Conservation (phyloP, 768 basidiomycete genomes). For the Termitomyces sp. region DNA sequence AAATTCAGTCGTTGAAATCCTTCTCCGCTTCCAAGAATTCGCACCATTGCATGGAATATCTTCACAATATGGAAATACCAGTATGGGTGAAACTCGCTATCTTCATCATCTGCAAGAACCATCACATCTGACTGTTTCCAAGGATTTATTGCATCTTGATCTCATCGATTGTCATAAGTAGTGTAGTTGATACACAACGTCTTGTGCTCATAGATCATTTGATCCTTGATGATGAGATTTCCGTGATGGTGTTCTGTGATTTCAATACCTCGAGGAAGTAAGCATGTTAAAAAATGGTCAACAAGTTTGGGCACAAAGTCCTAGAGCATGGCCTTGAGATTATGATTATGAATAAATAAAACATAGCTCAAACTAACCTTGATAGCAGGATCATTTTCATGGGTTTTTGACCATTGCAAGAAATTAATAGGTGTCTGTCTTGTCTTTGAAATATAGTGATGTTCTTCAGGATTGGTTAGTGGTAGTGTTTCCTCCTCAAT, state of each 20-base stretch:
- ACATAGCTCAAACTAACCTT: conserved; percentile 17
- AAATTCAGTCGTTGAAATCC: conserved; percentile 19
- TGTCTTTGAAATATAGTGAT: neutral
- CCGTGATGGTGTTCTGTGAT: conserved; percentile 14
- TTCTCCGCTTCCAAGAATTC: neutral
- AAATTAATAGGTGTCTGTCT: neutral
- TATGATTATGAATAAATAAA: neutral
- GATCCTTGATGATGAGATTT: conserved; percentile 16
- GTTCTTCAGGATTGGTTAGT: neutral
- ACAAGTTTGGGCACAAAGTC: conserved; percentile 24
- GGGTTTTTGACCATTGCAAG: neutral
- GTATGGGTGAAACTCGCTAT: conserved; percentile 21
- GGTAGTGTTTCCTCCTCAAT: neutral
- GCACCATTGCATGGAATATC: conserved; percentile 27
- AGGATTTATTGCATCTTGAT: conserved; percentile 35
- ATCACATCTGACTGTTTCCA: conserved; percentile 30
- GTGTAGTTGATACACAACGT: conserved; percentile 33
- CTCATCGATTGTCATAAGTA: conserved; percentile 35
- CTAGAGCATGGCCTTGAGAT: conserved; percentile 10
- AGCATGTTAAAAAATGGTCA: conserved; percentile 19
- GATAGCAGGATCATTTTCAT: conserved; percentile 24
- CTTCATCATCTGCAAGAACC: conserved; percentile 20
- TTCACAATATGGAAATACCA: conserved; percentile 29
- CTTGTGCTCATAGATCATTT: conserved; percentile 19
- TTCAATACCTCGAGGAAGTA: conserved; percentile 1